Base-by-base conservation (phyloP, 2,329 filamentous ascomycete genomes). In the Intubia oerlemansii region DNA sequence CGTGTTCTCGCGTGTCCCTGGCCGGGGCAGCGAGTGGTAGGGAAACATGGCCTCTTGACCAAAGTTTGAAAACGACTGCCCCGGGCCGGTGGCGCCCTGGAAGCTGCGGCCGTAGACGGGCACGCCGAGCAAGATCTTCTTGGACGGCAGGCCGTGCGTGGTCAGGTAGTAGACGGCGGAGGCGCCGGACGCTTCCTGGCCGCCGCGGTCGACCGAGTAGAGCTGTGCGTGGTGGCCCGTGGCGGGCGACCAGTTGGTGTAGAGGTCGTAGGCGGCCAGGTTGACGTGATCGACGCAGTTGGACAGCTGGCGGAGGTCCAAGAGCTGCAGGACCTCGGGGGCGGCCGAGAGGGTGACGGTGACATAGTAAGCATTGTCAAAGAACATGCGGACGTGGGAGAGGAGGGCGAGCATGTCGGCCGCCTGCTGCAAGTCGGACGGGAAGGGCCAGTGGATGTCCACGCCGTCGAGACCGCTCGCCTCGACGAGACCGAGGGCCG, bases 361-460 rank as follows among this genome's bases (percentile, higher is more conserved):
- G 16, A 88, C 51, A 8, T 76, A 54, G 46, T 74, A 85, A 24
- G 59, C 56, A 23, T 75, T 69, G 18, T 68, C 57, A 10, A 73
- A 70, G n/a, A 85, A 57, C 32, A 69, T 60, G 33, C 79, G 71
- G 29, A 80, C 52, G 12, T 64, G 56, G 8, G 67, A 64, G 17
- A 85, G 58, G 16, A 88, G 59, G 12, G 63, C 57, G 25, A 82
- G 49, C 43, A 81, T 84, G 45, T 82, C 62, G 35, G 59, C 53
- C 15, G 76, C 77, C 48, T 84, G 66, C 30, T 67, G 55, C 2
- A 56, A 45, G 43, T 75, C 59, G 31, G 60, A 59, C 3, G 79
- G 78, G 40, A 80, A 76, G 44, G 81, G 71, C 79, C 79, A 88
- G 41, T 77, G 72, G 44, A 88, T 70, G 45, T 88, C 79, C 37